These are phyloP conservation scores for Rhodotorula kratochvilovae DNA, from an alignment of 768 basidiomycete species.

Conservation along the genomic window DNA sequence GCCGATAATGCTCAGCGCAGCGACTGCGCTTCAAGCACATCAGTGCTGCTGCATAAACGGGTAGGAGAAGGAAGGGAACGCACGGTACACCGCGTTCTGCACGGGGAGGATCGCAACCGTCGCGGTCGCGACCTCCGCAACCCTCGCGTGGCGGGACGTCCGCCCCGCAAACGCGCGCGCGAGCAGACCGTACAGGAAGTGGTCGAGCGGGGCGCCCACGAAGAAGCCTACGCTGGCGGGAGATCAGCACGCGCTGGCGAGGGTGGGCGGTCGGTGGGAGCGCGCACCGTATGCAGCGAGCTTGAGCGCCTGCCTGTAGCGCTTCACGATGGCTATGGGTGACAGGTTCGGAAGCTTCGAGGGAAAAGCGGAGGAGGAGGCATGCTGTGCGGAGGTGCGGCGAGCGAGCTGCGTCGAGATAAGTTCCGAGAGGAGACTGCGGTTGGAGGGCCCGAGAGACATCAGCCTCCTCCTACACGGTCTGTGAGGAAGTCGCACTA, in stretches of 20 bases:
- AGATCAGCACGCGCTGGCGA: too few relatives aligned
- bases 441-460: too few relatives aligned
- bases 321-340: background rate
- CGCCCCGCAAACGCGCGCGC: background rate
- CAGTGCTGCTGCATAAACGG: too few relatives aligned
- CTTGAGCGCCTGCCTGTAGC: background rate
- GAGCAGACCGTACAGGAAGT: background rate
- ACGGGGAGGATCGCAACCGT: background rate
- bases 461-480: too few relatives aligned
- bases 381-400: background rate
- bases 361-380: background rate
- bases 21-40: background rate
- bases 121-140: background rate
- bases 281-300: background rate
- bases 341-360: background rate
- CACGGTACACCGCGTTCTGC: constrained; percentile 10
- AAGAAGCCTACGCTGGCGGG: background rate
- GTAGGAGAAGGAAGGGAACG: background rate
- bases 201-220: constrained; percentile 7
- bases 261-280: background rate
- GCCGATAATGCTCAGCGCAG: background rate
- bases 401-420: background rate
- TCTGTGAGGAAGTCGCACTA: too few relatives aligned
- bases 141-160: background rate
- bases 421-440: background rate